Percentiles rank a stretch among this genome's conserved stretches.
phyloP scores from a whole-genome alignment of 768 basidiomycete species.

The Mycena galopus region DNA sequence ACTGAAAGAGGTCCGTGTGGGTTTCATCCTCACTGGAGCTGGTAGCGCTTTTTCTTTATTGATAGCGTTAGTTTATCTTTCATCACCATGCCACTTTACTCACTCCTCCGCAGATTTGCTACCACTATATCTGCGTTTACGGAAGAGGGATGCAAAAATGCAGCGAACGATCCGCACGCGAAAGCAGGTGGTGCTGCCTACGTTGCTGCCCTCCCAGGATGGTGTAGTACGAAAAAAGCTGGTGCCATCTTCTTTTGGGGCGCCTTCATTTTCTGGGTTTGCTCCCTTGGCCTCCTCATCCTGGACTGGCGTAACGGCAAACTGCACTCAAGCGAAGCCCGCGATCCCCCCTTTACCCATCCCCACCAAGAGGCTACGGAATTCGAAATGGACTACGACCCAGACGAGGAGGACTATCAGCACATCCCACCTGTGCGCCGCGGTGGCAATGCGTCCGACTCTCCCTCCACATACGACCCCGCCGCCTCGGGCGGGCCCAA shows the following conservation, averaged over 20 bases:
- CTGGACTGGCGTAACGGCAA: slow-evolving; percentile 84
- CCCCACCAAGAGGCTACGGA: slow-evolving; percentile 58
- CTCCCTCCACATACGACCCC: slow-evolving; percentile 46
- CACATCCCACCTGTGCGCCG: slow-evolving; percentile 58
- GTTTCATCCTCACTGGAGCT: slow-evolving; percentile 83
- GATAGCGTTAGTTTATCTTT: slow-evolving; percentile 73
- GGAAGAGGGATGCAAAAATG: slow-evolving; percentile 88
- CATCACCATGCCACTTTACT: slow-evolving; percentile 5
- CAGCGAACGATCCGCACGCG: slow-evolving; percentile 85
- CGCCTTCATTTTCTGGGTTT: slow-evolving; percentile 83
- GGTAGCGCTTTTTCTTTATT: slow-evolving; percentile 78
- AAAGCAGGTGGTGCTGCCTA: slow-evolving; percentile 73
- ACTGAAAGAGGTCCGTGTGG: slow-evolving; percentile 84
- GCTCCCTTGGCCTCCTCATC: slow-evolving; percentile 73
- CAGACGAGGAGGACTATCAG: slow-evolving; percentile 70
- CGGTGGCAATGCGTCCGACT: slow-evolving; percentile 36
- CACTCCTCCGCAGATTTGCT: slow-evolving; percentile 65
- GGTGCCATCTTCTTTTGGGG: slow-evolving; percentile 93
- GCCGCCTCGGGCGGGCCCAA: slow-evolving; percentile 44
- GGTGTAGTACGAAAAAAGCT: slow-evolving; percentile 95
- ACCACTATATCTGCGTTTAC: slow-evolving; percentile 91
- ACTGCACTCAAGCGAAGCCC: slow-evolving; percentile 59
- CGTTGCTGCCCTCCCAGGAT: slow-evolving; percentile 75
- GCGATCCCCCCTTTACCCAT: slow-evolving; percentile 84
- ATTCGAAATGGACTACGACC: slow-evolving; percentile 63